Evolutionary conservation across 805 yeast genomes (phyloP).

Genomic region (Kazachstania bromeliacearum): DNA sequence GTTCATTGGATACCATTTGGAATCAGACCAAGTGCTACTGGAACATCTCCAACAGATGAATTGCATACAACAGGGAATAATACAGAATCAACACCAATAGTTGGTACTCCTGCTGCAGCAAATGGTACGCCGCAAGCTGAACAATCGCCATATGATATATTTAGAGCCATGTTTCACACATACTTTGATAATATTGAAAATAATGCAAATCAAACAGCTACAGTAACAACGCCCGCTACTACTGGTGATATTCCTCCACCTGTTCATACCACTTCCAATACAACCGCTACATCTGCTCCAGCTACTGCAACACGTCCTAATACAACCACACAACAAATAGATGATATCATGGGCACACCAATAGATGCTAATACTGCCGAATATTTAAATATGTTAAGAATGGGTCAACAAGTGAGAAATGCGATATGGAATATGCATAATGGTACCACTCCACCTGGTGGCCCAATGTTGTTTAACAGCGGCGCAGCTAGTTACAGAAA

Average conservation of each 20-base stretch:
- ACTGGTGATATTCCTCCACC: not conserved
- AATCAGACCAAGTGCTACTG: no score
- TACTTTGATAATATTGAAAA: slow-evolving; percentile 1
- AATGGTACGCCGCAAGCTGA: not conserved
- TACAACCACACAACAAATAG: not conserved
- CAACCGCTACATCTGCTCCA: not conserved
- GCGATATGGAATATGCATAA: not conserved
- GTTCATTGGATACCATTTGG: no score
- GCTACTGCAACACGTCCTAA: not conserved
- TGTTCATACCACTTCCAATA: not conserved
- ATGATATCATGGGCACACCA: no score
- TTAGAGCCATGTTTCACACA: slow-evolving; percentile 13
- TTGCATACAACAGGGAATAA: not conserved
- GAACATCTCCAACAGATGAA: not conserved
- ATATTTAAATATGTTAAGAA: no score
- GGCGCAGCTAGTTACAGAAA: slow-evolving; percentile 30
- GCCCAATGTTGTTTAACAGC: slow-evolving; percentile 13
- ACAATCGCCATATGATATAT: slow-evolving; percentile 16
- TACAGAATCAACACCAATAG: no score
- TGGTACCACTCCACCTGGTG: not conserved
- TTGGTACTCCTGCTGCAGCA: not conserved
- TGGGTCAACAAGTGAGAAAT: slow-evolving; percentile 1
- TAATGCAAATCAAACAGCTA: not conserved
- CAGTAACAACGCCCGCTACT: not conserved
- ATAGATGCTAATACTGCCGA: no score